These are phyloP conservation scores for Blastobotrys robertii DNA, from an alignment of 805 yeast genomes.

Conservation along the genomic window DNA sequence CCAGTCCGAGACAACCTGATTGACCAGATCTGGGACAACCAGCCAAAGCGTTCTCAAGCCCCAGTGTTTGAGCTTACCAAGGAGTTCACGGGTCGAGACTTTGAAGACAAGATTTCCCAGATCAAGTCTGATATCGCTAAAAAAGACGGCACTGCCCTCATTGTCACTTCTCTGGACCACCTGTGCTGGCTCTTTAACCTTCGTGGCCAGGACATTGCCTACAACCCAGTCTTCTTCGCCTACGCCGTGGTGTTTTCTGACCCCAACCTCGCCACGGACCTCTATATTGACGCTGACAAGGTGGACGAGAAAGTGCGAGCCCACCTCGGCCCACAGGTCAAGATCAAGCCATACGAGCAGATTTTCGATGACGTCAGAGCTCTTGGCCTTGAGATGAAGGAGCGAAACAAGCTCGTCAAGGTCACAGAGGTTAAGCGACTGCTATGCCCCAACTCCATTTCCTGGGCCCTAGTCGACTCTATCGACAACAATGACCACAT, in stretches of 20 bases:
- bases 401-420: not conserved
- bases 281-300: slow-evolving; percentile 47
- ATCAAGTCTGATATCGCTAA: slow-evolving; percentile 24
- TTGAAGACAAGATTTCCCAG: slow-evolving; percentile 45
- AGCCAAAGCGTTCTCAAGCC: slow-evolving; percentile 51
- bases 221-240: slow-evolving; percentile 78
- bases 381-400: slow-evolving; percentile 10
- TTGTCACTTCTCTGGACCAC: slow-evolving; percentile 74
- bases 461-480: slow-evolving; percentile 59
- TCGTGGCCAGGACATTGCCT: slow-evolving; percentile 75
- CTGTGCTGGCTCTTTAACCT: slow-evolving; percentile 85
- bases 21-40: slow-evolving; percentile 64
- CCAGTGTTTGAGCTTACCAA: slow-evolving; percentile 42
- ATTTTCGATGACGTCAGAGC: slow-evolving; percentile 48
- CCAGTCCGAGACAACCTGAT: slow-evolving; percentile 54
- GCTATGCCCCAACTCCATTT: slow-evolving; percentile 45
- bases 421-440: slow-evolving; percentile 25
- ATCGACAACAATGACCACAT: slow-evolving; percentile 34
- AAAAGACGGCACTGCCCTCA: slow-evolving; percentile 35
- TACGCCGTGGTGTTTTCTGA: slow-evolving; percentile 41
- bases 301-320: slow-evolving; percentile 30
- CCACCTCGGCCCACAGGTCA: slow-evolving; percentile 37
- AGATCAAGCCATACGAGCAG: slow-evolving; percentile 41
- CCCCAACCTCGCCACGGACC: slow-evolving; percentile 27
- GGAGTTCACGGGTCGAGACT: slow-evolving; percentile 56